Base-by-base conservation (phyloP, 192 early-diverging fungal species). In the Kappamyces sp. region DNA sequence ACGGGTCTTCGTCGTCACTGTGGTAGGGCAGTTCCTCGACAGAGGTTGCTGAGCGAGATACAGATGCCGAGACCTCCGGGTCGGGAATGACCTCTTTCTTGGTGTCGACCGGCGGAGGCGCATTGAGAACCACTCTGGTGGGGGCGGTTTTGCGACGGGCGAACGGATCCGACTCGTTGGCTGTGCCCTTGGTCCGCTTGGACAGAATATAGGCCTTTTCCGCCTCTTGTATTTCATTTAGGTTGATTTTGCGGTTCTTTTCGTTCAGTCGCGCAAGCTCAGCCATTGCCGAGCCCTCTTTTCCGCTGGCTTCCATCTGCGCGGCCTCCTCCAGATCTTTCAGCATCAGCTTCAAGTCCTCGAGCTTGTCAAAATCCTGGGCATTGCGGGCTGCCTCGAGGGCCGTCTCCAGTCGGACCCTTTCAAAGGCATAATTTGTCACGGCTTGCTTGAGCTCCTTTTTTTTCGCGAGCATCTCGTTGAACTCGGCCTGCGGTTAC, bases 391-490 rank as follows among this genome's bases (percentile, higher is more conserved):
- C 67, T 0, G 49, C 59, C 9, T 69, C 55, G 3, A 61, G 40
- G 15, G 47, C n/a, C 15, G 46, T 42, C 32, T 33, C 8, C 3
- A 69, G 35, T 5, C 40, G 31, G 40, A 63, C 41, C 13, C 55
- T 49, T 47, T 67, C 64, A 5, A 40, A 5, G 4, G 37, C 50
- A 44, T 47, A 40, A 36, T 69, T 69, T 23, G 42, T 44, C 8
- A 61, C 49, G 10, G 47, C 44, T 1, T 39, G 33, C 32, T 46
- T 50, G 23, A 61, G 32, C 46, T 36, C 41, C 32, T 49, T 13
- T 23, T 68, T 68, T 67, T 61, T 51, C 23, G 37, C 40, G 31
- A 68, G 37, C 66, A 69, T 69, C 8, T 58, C 67, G 31, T 47
- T 50, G 34, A 69, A 61, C 36, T 69, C 67, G 3, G 42, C 65